Conservation (phyloP, 1,139 yeast genomes). For the Candida mesenterica region DNA sequence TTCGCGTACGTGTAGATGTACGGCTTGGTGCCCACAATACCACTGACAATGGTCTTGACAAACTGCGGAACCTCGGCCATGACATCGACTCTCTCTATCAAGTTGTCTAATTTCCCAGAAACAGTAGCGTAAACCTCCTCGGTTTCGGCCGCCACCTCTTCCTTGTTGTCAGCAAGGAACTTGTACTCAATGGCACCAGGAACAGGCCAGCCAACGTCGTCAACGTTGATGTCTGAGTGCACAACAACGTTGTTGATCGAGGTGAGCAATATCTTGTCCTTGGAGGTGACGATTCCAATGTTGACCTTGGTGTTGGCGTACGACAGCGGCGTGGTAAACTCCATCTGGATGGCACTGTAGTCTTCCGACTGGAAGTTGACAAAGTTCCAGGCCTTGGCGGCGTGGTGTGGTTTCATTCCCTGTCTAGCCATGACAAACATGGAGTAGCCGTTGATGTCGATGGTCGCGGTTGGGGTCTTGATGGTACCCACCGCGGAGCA, state of each 20-base stretch:
- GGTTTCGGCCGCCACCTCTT: conserved; percentile 25
- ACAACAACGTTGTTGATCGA: conserved; percentile 64
- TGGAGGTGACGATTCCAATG: conserved; percentile 68
- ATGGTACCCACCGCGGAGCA: conserved; percentile 67
- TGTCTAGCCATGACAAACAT: conserved; percentile 98
- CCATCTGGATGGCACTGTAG: conserved; percentile 82
- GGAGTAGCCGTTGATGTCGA: conserved; percentile 53
- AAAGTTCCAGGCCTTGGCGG: conserved; percentile 96
- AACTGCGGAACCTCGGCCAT: conserved; percentile 96
- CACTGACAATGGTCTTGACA: conserved; percentile 89
- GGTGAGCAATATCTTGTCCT: conserved; percentile 62
- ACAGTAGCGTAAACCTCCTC: conserved; percentile 42
- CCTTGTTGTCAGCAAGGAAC: conserved; percentile 46
- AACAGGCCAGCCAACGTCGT: conserved; percentile 90
- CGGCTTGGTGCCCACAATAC: conserved; percentile 94
- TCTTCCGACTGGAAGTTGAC: conserved; percentile 80
- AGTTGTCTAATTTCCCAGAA: conserved; percentile 51
- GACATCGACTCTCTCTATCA: conserved; percentile 91
- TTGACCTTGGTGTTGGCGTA: conserved; percentile 82
- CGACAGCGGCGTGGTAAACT: conserved; percentile 89
- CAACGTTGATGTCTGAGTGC: conserved; percentile 60
- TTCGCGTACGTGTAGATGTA: conserved; percentile 89
- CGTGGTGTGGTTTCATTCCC: conserved; percentile 99
- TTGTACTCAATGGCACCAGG: conserved; percentile 68
- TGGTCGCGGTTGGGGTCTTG: conserved; percentile 25